Evolutionary conservation across 2,329 filamentous ascomycete genomes (phyloP).

Genomic region (Oidium heveae): DNA sequence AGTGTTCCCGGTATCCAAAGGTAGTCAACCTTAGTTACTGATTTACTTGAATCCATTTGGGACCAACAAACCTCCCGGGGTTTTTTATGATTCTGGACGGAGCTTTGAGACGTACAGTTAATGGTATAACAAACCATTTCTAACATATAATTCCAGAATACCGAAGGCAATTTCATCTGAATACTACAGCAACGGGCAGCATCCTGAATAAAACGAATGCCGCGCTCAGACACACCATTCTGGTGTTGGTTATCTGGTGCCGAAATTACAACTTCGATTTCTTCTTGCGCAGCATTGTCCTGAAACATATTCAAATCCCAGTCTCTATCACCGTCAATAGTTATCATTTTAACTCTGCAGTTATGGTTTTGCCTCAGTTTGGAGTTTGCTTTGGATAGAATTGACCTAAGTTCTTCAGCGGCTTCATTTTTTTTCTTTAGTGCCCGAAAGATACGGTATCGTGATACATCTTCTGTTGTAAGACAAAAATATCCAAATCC

Average conservation of each 20-base stretch:
- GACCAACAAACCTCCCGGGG: not conserved
- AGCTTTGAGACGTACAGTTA: not conserved
- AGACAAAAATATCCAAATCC: not conserved
- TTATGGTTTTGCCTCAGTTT: not conserved
- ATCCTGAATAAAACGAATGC: not conserved
- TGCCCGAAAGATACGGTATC: not conserved
- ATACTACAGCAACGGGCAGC: not conserved
- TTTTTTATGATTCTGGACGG: not conserved
- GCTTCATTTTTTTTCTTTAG: not conserved
- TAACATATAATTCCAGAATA: too few relatives aligned
- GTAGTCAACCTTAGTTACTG: too few relatives aligned
- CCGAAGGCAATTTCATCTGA: not conserved
- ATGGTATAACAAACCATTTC: not conserved
- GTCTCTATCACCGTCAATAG: not conserved
- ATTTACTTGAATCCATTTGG: too few relatives aligned
- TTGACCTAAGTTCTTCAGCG: not conserved
- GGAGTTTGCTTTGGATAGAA: not conserved
- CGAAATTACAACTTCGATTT: not conserved
- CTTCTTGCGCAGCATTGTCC: not conserved
- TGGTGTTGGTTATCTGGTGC: not conserved
- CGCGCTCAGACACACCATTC: not conserved
- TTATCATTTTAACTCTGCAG: not conserved
- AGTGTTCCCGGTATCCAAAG: too few relatives aligned
- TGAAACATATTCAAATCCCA: not conserved
- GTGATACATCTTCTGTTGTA: not conserved